Evolutionary conservation across 495 filamentous ascomycete species (phyloP).

Genomic region (Astrothelium subdiscretum): DNA sequence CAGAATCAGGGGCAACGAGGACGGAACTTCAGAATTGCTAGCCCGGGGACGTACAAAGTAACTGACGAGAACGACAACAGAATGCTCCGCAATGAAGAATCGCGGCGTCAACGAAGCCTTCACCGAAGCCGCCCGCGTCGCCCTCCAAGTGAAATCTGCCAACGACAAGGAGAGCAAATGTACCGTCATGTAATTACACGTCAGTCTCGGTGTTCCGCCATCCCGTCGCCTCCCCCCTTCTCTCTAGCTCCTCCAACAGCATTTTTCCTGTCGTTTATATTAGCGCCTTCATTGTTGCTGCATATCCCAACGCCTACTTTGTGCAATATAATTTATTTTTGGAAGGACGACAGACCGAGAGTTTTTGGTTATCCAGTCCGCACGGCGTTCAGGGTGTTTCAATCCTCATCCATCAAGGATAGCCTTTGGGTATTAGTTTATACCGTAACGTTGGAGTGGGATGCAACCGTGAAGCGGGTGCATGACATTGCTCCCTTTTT

Average conservation of each 20-base stretch:
- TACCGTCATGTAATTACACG: slow-evolving; percentile 24
- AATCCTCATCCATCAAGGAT: no score
- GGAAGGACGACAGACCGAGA: background rate
- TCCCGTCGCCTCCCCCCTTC: background rate
- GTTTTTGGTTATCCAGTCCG: background rate
- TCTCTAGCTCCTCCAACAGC: background rate
- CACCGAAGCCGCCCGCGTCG: slow-evolving; percentile 95
- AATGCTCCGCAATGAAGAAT: slow-evolving; percentile 97
- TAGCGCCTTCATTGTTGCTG: background rate
- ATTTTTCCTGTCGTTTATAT: background rate
- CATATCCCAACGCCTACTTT: no score
- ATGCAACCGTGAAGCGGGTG: background rate
- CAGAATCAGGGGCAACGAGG: no score
- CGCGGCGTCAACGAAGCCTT: slow-evolving; percentile 96
- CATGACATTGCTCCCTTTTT: background rate
- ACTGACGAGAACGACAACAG: slow-evolving; percentile 28
- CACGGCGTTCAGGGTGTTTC: background rate
- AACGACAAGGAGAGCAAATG: slow-evolving; percentile 26
- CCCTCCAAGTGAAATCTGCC: slow-evolving; percentile 65
- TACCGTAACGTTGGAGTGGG: no score
- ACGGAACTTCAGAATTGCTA: no score
- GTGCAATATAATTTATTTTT: no score
- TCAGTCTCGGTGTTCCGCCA: no score
- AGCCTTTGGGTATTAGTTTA: no score
- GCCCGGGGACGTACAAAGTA: background rate